Base-by-base conservation (phyloP, 805 yeast genomes). In the Helenozyma rhizophorensis region DNA sequence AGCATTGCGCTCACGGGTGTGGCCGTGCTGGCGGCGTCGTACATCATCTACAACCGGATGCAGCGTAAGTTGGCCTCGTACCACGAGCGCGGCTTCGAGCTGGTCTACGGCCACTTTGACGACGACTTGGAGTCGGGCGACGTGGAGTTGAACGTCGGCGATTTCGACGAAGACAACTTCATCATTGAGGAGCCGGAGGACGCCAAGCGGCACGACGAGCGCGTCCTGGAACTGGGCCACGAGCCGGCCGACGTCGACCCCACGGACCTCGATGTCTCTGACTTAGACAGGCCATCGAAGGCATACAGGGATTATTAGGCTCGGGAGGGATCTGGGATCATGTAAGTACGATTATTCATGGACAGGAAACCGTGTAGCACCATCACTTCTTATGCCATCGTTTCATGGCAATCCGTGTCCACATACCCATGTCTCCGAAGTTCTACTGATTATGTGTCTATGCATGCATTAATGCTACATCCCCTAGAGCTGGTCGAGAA, bases 31-130 rank as follows among this genome's bases (percentile, higher is more conserved):
- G 38, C 64, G 7, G 80, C 90, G 0, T 79, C 93, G 1, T 80
- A 76, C 62, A 36, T 85, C 9, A 69, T 89, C 7, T 88, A 85
- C 57, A 54, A 59, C 27, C 76, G 75, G 39, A 63, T 75, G 68
- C 68, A 68, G 42, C 37, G 39, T 22, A 65, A 64, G 42, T 48
- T 66, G 36, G 43, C 47, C 6, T 34, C 45, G 9, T 63, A 61
- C 40, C 60, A 54, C 23, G 33, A 31, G 2, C 32, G 36, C n/a
- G 42, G 32, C 14, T 68, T 62, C 27, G 50, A 53, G 16, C 50
- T 61, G 42, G 49, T 65, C 2, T 65, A 64, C 43, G 71, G 70
- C 2, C 54, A 60, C 39, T 66, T 66, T 32, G 66, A 62, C 23
- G 68, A 56, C 27, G 68, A 60, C 30, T 49, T 55, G 32, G 65